Percentiles rank a stretch among this genome's conserved stretches.
These are phyloP conservation scores for Aspergillus ochraceoroseus DNA, from an alignment of 2,329 filamentous ascomycete species.

Conservation along the genomic window DNA sequence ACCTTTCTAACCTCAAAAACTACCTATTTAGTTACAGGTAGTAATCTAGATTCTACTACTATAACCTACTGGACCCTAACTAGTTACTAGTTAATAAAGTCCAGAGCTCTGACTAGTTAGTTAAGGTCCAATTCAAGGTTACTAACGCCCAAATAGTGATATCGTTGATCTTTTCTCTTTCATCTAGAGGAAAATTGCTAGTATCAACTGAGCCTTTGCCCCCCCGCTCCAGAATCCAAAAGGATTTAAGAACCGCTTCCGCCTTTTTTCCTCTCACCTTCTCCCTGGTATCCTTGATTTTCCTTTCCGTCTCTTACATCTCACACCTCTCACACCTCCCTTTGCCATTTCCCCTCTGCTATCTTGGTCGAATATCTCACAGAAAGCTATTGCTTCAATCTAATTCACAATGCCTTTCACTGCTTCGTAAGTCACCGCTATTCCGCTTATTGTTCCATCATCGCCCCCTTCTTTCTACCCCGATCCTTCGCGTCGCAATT, in stretches of 20 bases:
- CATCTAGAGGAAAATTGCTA: too few relatives aligned
- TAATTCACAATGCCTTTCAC: slow-evolving; percentile 46
- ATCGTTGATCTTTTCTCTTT: too few relatives aligned
- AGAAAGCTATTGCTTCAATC: slow-evolving; percentile 26
- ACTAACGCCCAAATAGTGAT: too few relatives aligned
- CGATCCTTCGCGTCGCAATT: not conserved
- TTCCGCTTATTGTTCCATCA: not conserved
- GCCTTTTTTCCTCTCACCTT: slow-evolving; percentile 4
- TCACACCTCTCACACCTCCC: not conserved
- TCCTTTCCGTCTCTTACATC: not conserved
- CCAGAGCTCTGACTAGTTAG: too few relatives aligned
- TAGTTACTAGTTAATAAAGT: too few relatives aligned
- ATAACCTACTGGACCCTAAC: too few relatives aligned
- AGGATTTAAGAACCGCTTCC: slow-evolving; percentile 10
- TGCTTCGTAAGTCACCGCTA: slow-evolving; percentile 43
- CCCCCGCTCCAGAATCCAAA: slow-evolving; percentile 6
- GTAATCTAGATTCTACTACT: too few relatives aligned
- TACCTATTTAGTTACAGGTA: too few relatives aligned
- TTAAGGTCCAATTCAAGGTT: too few relatives aligned
- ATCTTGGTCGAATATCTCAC: slow-evolving; percentile 11
- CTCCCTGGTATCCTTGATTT: too few relatives aligned
- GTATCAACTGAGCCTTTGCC: slow-evolving; percentile 1
- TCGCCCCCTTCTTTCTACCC: not conserved
- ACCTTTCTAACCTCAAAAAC: too few relatives aligned
- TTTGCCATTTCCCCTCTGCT: slow-evolving; percentile 7